Conservation (phyloP, 1,284 basidiomycete species). For the Fomitopsis palustris region DNA sequence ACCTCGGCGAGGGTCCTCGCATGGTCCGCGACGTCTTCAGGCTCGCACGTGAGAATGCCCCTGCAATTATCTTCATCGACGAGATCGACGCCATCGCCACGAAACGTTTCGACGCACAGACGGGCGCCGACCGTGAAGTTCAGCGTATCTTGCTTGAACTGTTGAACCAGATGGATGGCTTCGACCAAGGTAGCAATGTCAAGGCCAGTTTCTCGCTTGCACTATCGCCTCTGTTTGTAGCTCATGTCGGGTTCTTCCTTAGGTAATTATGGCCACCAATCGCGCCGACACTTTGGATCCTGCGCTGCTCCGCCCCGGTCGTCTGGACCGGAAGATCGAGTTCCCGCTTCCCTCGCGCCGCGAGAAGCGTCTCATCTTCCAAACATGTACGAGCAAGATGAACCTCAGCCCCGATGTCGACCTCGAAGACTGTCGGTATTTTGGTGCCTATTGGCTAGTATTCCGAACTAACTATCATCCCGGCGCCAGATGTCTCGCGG, state of each 20-base stretch:
- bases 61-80: slow-evolving; percentile 99
- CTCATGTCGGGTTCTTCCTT: not conserved
- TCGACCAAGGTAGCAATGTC: slow-evolving; percentile 98
- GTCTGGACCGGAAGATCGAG: slow-evolving; percentile 98
- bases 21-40: slow-evolving; percentile 99
- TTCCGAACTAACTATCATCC: not conserved
- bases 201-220: slow-evolving; percentile 57
- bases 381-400: slow-evolving; percentile 97
- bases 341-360: slow-evolving; percentile 94
- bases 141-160: slow-evolving; percentile 99
- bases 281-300: slow-evolving; percentile 96
- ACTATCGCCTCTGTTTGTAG: not conserved
- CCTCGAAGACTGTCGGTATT: slow-evolving; percentile 87
- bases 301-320: slow-evolving; percentile 94
- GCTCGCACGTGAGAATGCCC: slow-evolving; percentile 94
- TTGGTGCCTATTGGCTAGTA: not conserved
- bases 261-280: slow-evolving; percentile 99
- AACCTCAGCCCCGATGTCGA: slow-evolving; percentile 98
- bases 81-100: slow-evolving; percentile 99
- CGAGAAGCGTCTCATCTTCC: slow-evolving; percentile 98
- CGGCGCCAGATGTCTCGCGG: slow-evolving; percentile 83
- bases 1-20: slow-evolving; percentile 97
- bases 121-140: slow-evolving; percentile 98
- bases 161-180: slow-evolving; percentile 99
- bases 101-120: slow-evolving; percentile 99